Base-by-base conservation (phyloP, 257 asterid species). In the Verbascum thapsus region DNA sequence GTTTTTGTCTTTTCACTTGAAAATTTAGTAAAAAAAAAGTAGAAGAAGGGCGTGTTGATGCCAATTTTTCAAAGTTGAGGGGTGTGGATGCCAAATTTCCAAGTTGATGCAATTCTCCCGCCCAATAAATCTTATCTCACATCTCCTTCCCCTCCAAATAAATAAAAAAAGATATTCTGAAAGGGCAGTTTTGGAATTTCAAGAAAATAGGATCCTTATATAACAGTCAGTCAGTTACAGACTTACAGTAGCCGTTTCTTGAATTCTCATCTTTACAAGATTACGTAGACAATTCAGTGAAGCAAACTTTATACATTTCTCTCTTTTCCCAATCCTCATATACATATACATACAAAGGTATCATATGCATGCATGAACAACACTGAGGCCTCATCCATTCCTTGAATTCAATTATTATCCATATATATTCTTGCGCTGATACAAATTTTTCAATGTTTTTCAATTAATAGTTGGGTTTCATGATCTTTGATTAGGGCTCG, bases 261-360 rank as follows among this genome's bases (percentile, higher is more conserved):
- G 49, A 57, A 16, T 38, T 57, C 30, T 43, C 56, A 42, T 30
- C 37, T 17, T 41, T 41, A 32, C 41, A n/a, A n/a, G 18, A 11
- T 34, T 61, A 0, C 47, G 8, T 10, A 30, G 30, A 22, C 16
- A 47, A 32, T 63, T 37, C 53, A 23, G 57, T 56, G 41, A 13
- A 26, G 23, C 52, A n/a, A n/a, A n/a, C n/a, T n/a, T n/a, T n/a
- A n/a, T n/a, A n/a, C n/a, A n/a, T n/a, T n/a, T n/a, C n/a, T n/a
- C n/a, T n/a, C n/a, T n/a, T n/a, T n/a, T 23, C 55, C 30, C 32
- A 66, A 66, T 34, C 71, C 64, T 66, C 71, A 26, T 26, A 26
- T 26, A 26, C 32, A 26, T 26, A 26, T 26, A 26, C 32, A 57
- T 23, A 39, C 18, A 47, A 20, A 3, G 3, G 41, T 23, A 37